Base-by-base conservation (phyloP, 306 rosid species). In the Castanopsis chinensis region DNA sequence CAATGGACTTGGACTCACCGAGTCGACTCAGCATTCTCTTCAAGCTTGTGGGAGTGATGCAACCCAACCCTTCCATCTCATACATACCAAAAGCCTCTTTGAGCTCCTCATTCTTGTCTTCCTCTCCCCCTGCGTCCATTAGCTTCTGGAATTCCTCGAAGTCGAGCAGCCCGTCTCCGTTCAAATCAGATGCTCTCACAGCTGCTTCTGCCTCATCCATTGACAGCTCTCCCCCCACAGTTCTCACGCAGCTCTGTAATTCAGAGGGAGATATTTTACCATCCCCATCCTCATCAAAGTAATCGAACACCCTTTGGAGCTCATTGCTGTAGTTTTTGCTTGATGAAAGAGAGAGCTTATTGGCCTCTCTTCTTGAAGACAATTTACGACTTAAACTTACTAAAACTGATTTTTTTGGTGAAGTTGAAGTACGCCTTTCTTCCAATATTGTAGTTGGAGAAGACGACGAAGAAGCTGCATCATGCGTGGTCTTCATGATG, bases 181-280 rank as follows among this genome's bases (percentile, higher is more conserved):
- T 84, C 77, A 58, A 64, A 63, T 84, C 87, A 9, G 77, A 52
- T 8, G 37, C 59, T 11, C 18, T 72, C 54, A 84, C 77, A 8
- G 72, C 87, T 2, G 78, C 74, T 21, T 67, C 73, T 3, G 87
- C 87, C 65, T 80, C 87, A 35, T 81, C 82, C 5, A 12, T 56
- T 1, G 87, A 84, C 6, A 84, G 59, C 43, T 70, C 57, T 3
- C 81, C 81, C n/a, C 87, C 85, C 0, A 15, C 30, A 37, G 61
- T 43, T n/a, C 56, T 61, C 33, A 84, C 76, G 35, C 87, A 84
- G 11, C 61, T 81, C 69, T 78, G 85, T 17, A 84, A 55, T 18
- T 84, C 87, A 1, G 76, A 72, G 1, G 87, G 87, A 58, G 87
- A 84, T 65, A 84, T 80, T 74, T 69, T 80, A 21, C 87, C 82